Evolutionary conservation across 371 early-diverging fungal species (phyloP), one percentile per base, ranked within the genome.

Genomic region (Mortierella sp.): DNA sequence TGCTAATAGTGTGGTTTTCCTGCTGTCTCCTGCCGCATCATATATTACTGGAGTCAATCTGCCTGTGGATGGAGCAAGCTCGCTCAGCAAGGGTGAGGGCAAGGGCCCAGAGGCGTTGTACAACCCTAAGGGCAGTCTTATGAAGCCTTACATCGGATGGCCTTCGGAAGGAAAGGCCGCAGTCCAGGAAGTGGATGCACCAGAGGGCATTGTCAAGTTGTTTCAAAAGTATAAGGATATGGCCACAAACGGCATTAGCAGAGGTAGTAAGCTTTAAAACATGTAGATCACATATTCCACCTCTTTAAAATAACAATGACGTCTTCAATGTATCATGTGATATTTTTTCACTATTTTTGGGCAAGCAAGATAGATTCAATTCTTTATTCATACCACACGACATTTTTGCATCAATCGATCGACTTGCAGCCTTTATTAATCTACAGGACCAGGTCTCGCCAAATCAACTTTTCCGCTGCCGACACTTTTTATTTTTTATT

Each of bases 1-100:
- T 32, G 65, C 85, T 7, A 55, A 81, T 45, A 75, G 82, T 29
- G 76, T 88, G 1, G 84, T 78, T 22, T 88, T 77, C 68, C 59
- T 88, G 53, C 66, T 87, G 15, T 83, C 86, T 4, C 86, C 84
- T 23, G 88, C 79, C 1, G 83, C 86, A 0, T 34, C 83, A 2
- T 88, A 85, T 58, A 78, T 88, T 22, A 88, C 81, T 12, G 88
- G 88, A 3, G 63, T 77, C 12, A 76, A 74, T 34, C 10, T 83
- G 59, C 68, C 70, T 0, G 83, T 83, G 8, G 83, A 83, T n/a
- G 84, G 84, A 15, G 84, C 63, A 9, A 77, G 74, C 55, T 77
- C 78, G 13, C 49, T 77, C 17, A 69, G 61, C 70, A 83, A 78
- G 59, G 75, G 71, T 2, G 58, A 61, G 47, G 66, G 72, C 17